These are phyloP conservation scores for Ogataea paraovalis DNA, from an alignment of 805 yeast genomes.

Conservation along the genomic window DNA sequence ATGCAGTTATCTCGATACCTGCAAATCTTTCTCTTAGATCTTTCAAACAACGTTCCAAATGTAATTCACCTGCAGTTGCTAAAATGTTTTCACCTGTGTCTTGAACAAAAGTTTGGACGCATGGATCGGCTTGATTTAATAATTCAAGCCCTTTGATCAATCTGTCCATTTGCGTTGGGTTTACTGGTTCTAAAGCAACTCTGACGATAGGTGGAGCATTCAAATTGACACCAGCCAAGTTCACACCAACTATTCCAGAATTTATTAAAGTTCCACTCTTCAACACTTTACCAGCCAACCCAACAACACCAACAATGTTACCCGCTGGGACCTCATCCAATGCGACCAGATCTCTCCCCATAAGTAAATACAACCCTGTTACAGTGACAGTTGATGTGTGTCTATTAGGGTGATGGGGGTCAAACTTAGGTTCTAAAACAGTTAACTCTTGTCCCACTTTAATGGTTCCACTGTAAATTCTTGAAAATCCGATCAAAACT, in stretches of 20 bases:
- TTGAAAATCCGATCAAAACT: slow-evolving; percentile 78
- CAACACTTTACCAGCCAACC: slow-evolving; percentile 74
- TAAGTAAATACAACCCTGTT: slow-evolving; percentile 69
- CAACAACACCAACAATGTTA: slow-evolving; percentile 90
- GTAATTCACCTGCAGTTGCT: slow-evolving; percentile 95
- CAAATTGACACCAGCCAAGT: slow-evolving; percentile 69
- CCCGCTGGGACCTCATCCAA: slow-evolving; percentile 88
- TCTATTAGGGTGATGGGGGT: slow-evolving; percentile 57
- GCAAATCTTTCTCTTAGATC: slow-evolving; percentile 91
- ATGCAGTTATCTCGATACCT: slow-evolving; percentile 77
- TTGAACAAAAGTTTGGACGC: slow-evolving; percentile 80
- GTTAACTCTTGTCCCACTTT: slow-evolving; percentile 69
- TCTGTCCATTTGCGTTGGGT: slow-evolving; percentile 73
- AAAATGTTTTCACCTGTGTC: slow-evolving; percentile 91
- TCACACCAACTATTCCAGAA: slow-evolving; percentile 57
- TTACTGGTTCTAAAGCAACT: slow-evolving; percentile 93
- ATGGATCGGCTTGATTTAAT: slow-evolving; percentile 88
- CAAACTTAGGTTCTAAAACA: slow-evolving; percentile 83
- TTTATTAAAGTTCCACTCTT: slow-evolving; percentile 83
- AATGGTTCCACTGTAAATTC: slow-evolving; percentile 84
- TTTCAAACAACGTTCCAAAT: slow-evolving; percentile 88
- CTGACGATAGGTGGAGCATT: slow-evolving; percentile 88
- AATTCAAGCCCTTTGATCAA: slow-evolving; percentile 75
- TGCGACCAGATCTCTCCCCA: slow-evolving; percentile 88
- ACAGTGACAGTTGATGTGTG: slow-evolving; percentile 56